phyloP scores from a whole-genome alignment of 2,329 filamentous ascomycete genomes.

The Epichloe festucae region DNA sequence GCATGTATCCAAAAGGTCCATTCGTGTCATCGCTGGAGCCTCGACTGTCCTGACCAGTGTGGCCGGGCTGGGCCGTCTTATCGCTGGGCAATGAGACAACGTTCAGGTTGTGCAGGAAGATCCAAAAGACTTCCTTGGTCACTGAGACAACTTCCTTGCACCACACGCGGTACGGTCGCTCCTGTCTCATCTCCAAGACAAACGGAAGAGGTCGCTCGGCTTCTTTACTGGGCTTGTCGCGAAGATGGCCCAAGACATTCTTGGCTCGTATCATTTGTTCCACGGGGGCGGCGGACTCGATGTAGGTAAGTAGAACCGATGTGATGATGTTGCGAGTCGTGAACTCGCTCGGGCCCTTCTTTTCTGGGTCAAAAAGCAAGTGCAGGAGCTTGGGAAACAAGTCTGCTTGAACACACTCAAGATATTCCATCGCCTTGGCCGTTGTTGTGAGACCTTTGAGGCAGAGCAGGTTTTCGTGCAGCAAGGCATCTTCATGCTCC shows the following conservation, averaged over 20 bases:
- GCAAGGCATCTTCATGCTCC: constrained; percentile 85
- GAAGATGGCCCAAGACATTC: constrained; percentile 66
- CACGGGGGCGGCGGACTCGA: constrained; percentile 49
- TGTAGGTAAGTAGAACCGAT: constrained; percentile 77
- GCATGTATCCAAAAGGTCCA: constrained; percentile 47
- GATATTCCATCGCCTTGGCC: constrained; percentile 67
- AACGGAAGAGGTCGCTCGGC: constrained; percentile 69
- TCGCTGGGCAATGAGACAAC: constrained; percentile 55
- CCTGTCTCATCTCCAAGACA: constrained; percentile 76
- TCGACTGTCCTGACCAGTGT: constrained; percentile 3
- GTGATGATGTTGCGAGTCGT: constrained; percentile 84
- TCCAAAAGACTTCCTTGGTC: constrained; percentile 98
- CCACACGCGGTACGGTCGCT: constrained; percentile 86
- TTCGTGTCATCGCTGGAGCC: constrained; percentile 10
- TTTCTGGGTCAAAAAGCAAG: constrained; percentile 95
- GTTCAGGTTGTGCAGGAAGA: constrained; percentile 90
- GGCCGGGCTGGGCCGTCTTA: constrained; percentile 13
- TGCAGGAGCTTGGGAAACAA: constrained; percentile 76
- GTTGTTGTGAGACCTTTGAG: constrained; percentile 92
- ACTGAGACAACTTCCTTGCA: constrained; percentile 85
- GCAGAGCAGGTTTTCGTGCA: constrained; percentile 86
- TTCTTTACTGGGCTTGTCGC: constrained; percentile 65
- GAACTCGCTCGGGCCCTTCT: constrained; percentile 94
- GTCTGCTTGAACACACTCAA: constrained; percentile 64
- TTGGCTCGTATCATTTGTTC: constrained; percentile 57